phyloP scores from a whole-genome alignment of 306 rosid species.

The Leucaena leucocephala region DNA sequence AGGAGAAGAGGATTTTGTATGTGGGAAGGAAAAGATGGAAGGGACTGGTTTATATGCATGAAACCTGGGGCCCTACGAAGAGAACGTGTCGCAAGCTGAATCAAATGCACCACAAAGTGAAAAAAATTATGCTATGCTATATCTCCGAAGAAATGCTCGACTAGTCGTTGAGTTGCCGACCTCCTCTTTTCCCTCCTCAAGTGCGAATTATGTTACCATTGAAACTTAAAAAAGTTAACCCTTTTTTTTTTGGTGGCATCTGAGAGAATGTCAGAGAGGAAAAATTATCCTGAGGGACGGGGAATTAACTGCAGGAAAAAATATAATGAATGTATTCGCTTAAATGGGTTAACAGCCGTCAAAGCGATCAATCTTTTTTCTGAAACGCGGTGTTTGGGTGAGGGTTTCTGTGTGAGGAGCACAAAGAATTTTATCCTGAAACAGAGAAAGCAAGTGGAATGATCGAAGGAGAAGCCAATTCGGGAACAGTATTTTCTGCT shows the following conservation, averaged over 20 bases:
- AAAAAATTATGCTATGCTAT: slow-evolving; percentile 14
- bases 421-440: slow-evolving; percentile 52
- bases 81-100: slow-evolving; percentile 50
- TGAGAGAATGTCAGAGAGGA: slow-evolving; percentile 7
- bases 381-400: slow-evolving; percentile 33
- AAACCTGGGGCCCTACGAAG: slow-evolving; percentile 33
- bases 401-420: slow-evolving; percentile 4
- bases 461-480: slow-evolving; percentile 34
- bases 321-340: slow-evolving; percentile 31
- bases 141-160: slow-evolving; percentile 35
- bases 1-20: slow-evolving; percentile 32
- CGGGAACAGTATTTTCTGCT: background rate
- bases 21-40: slow-evolving; percentile 45
- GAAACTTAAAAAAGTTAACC: background rate
- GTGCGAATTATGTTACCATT: background rate
- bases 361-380: background rate
- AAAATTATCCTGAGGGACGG: slow-evolving; percentile 24
- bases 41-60: slow-evolving; percentile 59
- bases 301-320: slow-evolving; percentile 24
- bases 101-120: background rate
- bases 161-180: slow-evolving; percentile 41
- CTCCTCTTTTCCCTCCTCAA: background rate
- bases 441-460: slow-evolving; percentile 45
- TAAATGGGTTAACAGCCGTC: slow-evolving; percentile 44
- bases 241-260: background rate